phyloP scores from a whole-genome alignment of 2,329 filamentous ascomycete genomes.

The Rutstroemia sp. region DNA sequence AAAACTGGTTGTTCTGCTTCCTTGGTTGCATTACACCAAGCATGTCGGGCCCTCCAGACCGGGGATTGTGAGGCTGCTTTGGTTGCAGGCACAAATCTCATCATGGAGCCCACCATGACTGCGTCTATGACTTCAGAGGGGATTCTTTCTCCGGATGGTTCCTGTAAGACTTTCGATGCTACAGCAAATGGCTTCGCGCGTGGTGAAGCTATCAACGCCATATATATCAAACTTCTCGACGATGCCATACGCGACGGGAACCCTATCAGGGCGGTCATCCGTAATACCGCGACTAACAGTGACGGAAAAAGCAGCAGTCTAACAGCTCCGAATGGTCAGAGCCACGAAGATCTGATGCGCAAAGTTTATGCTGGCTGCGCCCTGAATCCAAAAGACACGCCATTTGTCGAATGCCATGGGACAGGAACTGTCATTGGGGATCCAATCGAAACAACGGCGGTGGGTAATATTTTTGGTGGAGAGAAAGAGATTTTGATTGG shows the following conservation, averaged over 20 bases:
- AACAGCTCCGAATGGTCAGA: too few relatives aligned
- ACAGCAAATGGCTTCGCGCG: slow-evolving; percentile 55
- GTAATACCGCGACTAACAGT: slow-evolving; percentile 43
- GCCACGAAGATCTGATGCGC: too few relatives aligned
- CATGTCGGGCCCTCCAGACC: too few relatives aligned
- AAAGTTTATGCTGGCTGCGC: too few relatives aligned
- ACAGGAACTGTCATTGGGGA: slow-evolving; percentile 15
- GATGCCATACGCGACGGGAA: slow-evolving; percentile 53
- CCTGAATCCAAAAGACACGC: neutral
- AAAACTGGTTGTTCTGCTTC: too few relatives aligned
- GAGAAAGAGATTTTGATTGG: slow-evolving; percentile 13
- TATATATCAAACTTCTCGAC: slow-evolving; percentile 50
- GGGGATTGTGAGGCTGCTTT: too few relatives aligned
- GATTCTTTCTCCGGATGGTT: slow-evolving; percentile 7
- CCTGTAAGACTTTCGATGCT: slow-evolving; percentile 44
- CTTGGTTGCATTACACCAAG: too few relatives aligned
- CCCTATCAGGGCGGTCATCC: slow-evolving; percentile 46
- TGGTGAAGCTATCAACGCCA: slow-evolving; percentile 50
- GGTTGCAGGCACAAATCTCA: too few relatives aligned
- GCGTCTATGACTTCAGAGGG: too few relatives aligned
- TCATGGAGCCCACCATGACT: too few relatives aligned
- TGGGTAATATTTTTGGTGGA: slow-evolving; percentile 4
- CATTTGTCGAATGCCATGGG: slow-evolving; percentile 14
- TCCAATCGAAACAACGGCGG: slow-evolving; percentile 8
- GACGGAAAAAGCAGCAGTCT: slow-evolving; percentile 49